Evolutionary conservation across 345 rosid genomes (phyloP), one percentile per base, ranked within the genome.

Genomic region (Trapa bicornis): DNA sequence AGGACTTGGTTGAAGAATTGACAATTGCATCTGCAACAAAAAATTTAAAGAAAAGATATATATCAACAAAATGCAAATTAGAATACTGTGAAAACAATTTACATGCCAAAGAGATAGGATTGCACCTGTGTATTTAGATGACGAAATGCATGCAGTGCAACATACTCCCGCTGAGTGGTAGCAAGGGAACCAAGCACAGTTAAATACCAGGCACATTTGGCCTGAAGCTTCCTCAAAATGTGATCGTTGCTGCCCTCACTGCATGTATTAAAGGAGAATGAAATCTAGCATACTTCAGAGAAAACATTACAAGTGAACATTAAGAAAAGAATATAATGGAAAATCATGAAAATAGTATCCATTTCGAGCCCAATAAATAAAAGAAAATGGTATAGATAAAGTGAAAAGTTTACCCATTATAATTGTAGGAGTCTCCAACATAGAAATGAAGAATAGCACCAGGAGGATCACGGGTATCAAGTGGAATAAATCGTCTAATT

Each of bases 181-280:
- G 99, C 99, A 75, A 95, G 95, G 42, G 99, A 91, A 73, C 99
- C 99, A 60, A 95, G 90, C 67, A 89, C 96, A 71, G 99, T 89
- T 65, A 95, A 79, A 80, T 79, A 86, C 99, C 99, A 95, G 57
- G 79, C 80, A 68, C 85, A 78, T 82, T 86, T 87, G 15, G 91
- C 82, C 75, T 82, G 96, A 73, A 95, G 88, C 80, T 89, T 95
- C 87, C 85, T 78, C 72, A 91, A 71, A 77, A 95, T 86, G 79
- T 91, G 96, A 79, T 85, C 91, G 64, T 91, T 96, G 17, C 84
- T 92, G 72, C 67, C 85, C 81, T 80, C 80, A 75, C 97, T 91
- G 94, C 10, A 54, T 16, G 47, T 3, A 47, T 29, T 22, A 7
- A 16, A 54, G 29, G 47, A 57, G 29, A 67, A 52, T 50, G n/a